These are phyloP conservation scores for Collybiopsis confluens DNA, from an alignment of 768 basidiomycete genomes.

Conservation along the genomic window DNA sequence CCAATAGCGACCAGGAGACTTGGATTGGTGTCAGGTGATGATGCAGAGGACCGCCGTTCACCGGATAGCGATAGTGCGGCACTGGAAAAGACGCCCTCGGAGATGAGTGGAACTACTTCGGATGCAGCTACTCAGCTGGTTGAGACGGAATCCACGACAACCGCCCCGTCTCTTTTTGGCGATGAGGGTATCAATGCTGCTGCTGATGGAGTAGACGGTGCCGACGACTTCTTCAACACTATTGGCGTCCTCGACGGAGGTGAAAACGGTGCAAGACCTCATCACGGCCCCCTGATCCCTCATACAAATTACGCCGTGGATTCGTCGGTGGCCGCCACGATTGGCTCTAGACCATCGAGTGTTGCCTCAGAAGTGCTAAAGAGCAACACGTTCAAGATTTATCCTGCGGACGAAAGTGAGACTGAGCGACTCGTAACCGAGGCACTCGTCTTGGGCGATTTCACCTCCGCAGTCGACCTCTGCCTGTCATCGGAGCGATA, in stretches of 20 bases:
- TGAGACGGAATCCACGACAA: slow-evolving; percentile 77
- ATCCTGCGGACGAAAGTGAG: slow-evolving; percentile 81
- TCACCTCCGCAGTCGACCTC: slow-evolving; percentile 84
- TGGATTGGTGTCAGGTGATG: slow-evolving; percentile 29
- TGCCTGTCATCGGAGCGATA: slow-evolving; percentile 87
- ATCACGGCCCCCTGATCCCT: slow-evolving; percentile 53
- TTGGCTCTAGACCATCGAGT: slow-evolving; percentile 87
- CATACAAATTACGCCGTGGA: slow-evolving; percentile 78
- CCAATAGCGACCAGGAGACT: slow-evolving; percentile 26
- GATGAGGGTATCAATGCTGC: slow-evolving; percentile 62
- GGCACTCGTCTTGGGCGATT: slow-evolving; percentile 94
- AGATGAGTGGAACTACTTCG: slow-evolving; percentile 58
- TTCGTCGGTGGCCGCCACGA: slow-evolving; percentile 91
- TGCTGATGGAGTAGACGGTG: slow-evolving; percentile 60
- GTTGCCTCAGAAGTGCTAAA: slow-evolving; percentile 70
- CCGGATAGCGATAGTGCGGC: slow-evolving; percentile 22
- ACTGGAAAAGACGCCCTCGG: slow-evolving; percentile 67
- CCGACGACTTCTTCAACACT: slow-evolving; percentile 86
- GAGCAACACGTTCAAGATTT: slow-evolving; percentile 85
- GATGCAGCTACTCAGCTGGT: slow-evolving; percentile 38
- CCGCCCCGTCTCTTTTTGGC: slow-evolving; percentile 83
- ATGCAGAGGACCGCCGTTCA: slow-evolving; percentile 3
- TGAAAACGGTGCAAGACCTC: slow-evolving; percentile 36
- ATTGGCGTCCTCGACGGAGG: slow-evolving; percentile 39
- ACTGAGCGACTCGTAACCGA: slow-evolving; percentile 87